Evolutionary conservation across 768 basidiomycete species (phyloP).

Genomic region (Amanita pseudoporphyria): DNA sequence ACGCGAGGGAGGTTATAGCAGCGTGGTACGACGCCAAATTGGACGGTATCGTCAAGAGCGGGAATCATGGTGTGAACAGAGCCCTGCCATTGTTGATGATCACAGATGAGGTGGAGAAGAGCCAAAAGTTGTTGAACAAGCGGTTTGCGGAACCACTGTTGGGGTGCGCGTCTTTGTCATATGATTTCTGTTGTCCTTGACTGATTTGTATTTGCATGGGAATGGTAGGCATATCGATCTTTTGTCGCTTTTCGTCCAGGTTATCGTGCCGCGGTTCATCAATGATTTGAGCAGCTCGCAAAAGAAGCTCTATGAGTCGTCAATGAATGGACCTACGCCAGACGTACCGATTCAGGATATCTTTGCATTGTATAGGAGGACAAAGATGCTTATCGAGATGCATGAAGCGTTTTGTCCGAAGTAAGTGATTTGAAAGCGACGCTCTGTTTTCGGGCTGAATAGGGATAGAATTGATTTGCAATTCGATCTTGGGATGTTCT

Average conservation of each 20-base stretch:
- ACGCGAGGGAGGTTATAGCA: slow-evolving; percentile 47
- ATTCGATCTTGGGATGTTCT: slow-evolving; percentile 70
- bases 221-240: slow-evolving; percentile 62
- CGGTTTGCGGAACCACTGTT: slow-evolving; percentile 78
- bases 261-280: slow-evolving; percentile 55
- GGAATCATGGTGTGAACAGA: slow-evolving; percentile 56
- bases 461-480: slow-evolving; percentile 38
- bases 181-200: slow-evolving; percentile 1
- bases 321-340: slow-evolving; percentile 80
- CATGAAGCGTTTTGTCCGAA: slow-evolving; percentile 68
- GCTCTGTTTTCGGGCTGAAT: not conserved
- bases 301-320: slow-evolving; percentile 70
- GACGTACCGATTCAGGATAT: slow-evolving; percentile 87
- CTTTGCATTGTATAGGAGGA: slow-evolving; percentile 76
- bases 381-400: slow-evolving; percentile 71
- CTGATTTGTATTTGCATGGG: slow-evolving; percentile 6
- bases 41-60: slow-evolving; percentile 52
- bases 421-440: slow-evolving; percentile 35
- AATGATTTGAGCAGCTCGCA: slow-evolving; percentile 59
- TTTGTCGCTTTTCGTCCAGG: slow-evolving; percentile 65
- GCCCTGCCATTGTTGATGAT: slow-evolving; percentile 75
- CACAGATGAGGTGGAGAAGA: slow-evolving; percentile 86
- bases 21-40: slow-evolving; percentile 57
- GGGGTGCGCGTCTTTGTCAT: slow-evolving; percentile 38
- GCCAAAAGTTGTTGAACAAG: slow-evolving; percentile 75